Percentiles rank a stretch among this genome's conserved stretches.
phyloP scores from a whole-genome alignment of 2,329 filamentous ascomycete species.

The Sarocladium strictum region DNA sequence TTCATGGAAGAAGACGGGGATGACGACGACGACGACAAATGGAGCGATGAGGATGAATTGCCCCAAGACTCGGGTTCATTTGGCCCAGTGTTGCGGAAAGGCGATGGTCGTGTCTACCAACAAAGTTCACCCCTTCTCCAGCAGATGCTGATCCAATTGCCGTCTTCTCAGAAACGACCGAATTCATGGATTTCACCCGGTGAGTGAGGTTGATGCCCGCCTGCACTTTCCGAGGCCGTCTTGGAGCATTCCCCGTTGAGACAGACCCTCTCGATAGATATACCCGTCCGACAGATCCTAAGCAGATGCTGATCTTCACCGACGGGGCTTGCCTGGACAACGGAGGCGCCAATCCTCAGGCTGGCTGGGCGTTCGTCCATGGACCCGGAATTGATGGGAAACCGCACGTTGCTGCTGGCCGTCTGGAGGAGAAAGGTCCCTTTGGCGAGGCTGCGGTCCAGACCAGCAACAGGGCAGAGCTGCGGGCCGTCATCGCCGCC shows the following conservation, averaged over 20 bases:
- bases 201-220: too few species aligned
- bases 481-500: conserved; percentile 47
- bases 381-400: conserved; percentile 5
- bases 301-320: conserved; percentile 34
- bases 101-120: too few species aligned
- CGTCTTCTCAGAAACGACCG: too few species aligned
- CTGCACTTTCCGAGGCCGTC: too few species aligned
- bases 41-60: conserved; percentile 10
- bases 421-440: conserved; percentile 37
- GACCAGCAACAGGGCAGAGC: conserved; percentile 49
- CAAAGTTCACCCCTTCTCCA: too few species aligned
- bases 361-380: conserved; percentile 32
- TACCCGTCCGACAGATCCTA: conserved; percentile 13
- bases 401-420: conserved; percentile 19
- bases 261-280: too few species aligned
- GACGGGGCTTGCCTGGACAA: conserved; percentile 41
- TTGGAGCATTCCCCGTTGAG: too few species aligned
- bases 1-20: conserved; percentile 19
- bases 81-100: background rate
- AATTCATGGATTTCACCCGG: too few species aligned
- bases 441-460: conserved; percentile 28
- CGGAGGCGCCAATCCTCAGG: conserved; percentile 21
- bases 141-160: too few species aligned
- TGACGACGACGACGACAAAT: conserved; percentile 12
- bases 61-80: background rate